Base-by-base conservation (phyloP, 1,284 basidiomycete genomes). In the Apiotrichum siamense region DNA sequence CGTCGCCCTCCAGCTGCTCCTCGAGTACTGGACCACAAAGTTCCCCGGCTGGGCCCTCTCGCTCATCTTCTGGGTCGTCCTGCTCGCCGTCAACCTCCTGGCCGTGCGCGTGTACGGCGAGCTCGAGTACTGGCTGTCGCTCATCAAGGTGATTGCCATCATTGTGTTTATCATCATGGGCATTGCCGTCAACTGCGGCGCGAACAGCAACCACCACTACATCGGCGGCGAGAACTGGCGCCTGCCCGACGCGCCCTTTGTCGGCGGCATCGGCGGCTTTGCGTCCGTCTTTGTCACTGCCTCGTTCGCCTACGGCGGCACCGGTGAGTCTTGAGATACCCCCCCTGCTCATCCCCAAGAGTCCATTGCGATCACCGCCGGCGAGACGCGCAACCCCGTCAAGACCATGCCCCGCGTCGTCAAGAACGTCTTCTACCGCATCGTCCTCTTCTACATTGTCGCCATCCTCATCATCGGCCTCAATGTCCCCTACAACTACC, bases 131-230 rank as follows among this genome's bases (percentile, higher is more conserved):
- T 72, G 66, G 63, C 70, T 70, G 63, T 80, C 79, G 10, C 84
- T 84, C 7, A 84, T 88, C 72, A 88, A 89, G 73, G 84, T 89
- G 20, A 73, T 88, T 45, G 86, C 86, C 4, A 86, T 88, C 59
- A 77, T 78, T 15, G 71, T 70, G 21, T 60, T 75, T 27, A 66
- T 66, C 50, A 80, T 84, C 58, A 71, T 83, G 33, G 80, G 82
- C 40, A 80, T 85, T 58, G 79, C 87, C 17, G 76, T 88, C 57
- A 85, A 73, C 49, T 58, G 68, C 25, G 76, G 76, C 29, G 75
- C 66, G 38, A 74, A 73, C 44, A 70, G 71, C 21, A 64, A 67
- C 43, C 62, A 66, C 54, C 59, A 62, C 11, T 61, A 64, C 13
- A 66, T 71, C 52, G 76, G 76, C 4, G 75, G 75, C 62, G 52